Conservation (phyloP, 2,329 filamentous ascomycete genomes). For the Cladosporium halotolerans region DNA sequence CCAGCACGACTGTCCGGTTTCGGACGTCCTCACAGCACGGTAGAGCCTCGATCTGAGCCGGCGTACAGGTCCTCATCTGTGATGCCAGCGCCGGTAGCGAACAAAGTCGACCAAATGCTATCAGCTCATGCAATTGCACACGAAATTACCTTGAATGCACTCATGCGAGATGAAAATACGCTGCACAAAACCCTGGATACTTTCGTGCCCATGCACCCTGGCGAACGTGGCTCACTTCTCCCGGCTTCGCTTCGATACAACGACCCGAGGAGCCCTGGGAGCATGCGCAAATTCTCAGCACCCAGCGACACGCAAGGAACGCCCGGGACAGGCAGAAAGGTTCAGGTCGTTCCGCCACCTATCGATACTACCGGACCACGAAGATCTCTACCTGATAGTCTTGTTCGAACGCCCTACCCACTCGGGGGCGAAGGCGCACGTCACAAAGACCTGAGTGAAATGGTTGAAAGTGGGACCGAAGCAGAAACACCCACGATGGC, state of each 20-base stretch:
- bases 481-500: neutral
- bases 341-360: constrained; percentile 29
- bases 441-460: constrained; percentile 22
- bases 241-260: constrained; percentile 18
- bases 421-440: constrained; percentile 13
- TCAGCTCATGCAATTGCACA: constrained; percentile 27
- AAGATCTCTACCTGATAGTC: constrained; percentile 21
- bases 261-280: constrained; percentile 22
- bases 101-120: constrained; percentile 24
- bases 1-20: constrained; percentile 8
- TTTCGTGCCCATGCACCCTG: constrained; percentile 14
- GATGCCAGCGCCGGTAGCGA: constrained; percentile 5
- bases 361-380: constrained; percentile 25
- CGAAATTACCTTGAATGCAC: constrained; percentile 28
- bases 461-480: constrained; percentile 10
- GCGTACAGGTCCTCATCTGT: constrained; percentile 11
- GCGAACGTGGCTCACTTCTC: constrained; percentile 18
- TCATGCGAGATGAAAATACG: constrained; percentile 25
- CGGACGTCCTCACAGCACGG: constrained; percentile 3
- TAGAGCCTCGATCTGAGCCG: constrained; percentile 7
- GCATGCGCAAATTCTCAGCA: constrained; percentile 6
- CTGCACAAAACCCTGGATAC: constrained; percentile 16
- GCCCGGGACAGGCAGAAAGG: constrained; percentile 16
- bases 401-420: constrained; percentile 31
- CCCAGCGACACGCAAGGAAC: neutral